Conservation (phyloP, 2,329 filamentous ascomycete genomes). For the Allantophomopsis cytisporea region DNA sequence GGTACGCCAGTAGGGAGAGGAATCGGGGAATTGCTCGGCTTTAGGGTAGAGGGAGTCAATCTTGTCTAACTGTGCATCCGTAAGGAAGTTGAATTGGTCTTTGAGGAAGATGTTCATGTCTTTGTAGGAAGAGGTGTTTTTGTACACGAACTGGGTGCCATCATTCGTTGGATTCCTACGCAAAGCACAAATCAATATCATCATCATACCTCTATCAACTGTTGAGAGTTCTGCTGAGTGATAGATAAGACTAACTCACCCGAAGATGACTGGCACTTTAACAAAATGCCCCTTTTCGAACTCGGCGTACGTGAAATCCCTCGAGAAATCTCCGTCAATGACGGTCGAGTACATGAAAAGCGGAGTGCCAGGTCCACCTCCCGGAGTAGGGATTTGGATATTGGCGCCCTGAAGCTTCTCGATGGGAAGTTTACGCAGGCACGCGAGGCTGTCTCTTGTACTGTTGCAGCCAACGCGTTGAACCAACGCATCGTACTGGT, state of each 20-base stretch:
- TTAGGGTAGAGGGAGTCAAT: constrained; percentile 43
- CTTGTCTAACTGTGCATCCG: constrained; percentile 28
- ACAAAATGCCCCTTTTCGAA: constrained; percentile 35
- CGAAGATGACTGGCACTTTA: constrained; percentile 37
- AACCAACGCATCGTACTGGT: constrained; percentile 36
- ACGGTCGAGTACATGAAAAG: constrained; percentile 39
- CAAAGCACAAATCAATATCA: too few relatives aligned
- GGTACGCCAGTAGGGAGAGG: constrained; percentile 44
- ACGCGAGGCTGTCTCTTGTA: constrained; percentile 23
- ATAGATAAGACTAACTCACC: constrained; percentile 24
- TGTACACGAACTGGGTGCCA: constrained; percentile 46
- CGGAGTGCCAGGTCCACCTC: constrained; percentile 21
- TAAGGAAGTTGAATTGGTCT: constrained; percentile 43
- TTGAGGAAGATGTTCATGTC: constrained; percentile 41
- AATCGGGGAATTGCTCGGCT: constrained; percentile 28
- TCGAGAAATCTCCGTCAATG: constrained; percentile 37
- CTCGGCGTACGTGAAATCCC: constrained; percentile 32
- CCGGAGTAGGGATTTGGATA: constrained; percentile 22
- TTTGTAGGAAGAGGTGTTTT: constrained; percentile 27
- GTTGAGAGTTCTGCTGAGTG: too few relatives aligned
- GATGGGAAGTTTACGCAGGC: constrained; percentile 28
- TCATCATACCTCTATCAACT: too few relatives aligned
- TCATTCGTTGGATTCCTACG: constrained; percentile 34
- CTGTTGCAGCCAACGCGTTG: constrained; percentile 26
- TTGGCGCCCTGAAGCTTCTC: constrained; percentile 28